Conservation (phyloP, 768 basidiomycete species). For the Trametes elegans region DNA sequence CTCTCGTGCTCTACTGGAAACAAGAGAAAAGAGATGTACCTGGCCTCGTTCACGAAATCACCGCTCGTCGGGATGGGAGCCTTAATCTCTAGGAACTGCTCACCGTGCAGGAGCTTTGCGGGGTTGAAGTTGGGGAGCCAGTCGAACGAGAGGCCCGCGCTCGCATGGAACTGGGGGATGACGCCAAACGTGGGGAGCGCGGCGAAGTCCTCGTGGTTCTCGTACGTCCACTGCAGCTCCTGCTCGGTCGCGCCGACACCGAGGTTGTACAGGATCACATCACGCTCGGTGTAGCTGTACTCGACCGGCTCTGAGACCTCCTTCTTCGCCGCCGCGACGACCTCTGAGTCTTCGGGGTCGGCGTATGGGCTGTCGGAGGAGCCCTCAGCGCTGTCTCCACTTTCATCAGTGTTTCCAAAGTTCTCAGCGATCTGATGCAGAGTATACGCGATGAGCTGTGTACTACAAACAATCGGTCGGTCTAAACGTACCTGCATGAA, state of each 20-base stretch:
- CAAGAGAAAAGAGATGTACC: conserved; percentile 39
- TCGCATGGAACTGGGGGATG: conserved; percentile 84
- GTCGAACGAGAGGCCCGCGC: conserved; percentile 64
- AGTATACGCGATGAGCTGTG: not conserved
- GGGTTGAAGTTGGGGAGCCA: conserved; percentile 96
- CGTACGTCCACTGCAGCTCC: conserved; percentile 90
- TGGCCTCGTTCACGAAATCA: conserved; percentile 69
- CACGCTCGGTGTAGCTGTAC: conserved; percentile 81
- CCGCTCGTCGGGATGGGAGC: conserved; percentile 84
- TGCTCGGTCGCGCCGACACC: conserved; percentile 92
- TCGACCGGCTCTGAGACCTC: conserved; percentile 48
- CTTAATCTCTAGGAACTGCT: conserved; percentile 90
- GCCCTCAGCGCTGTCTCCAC: conserved; percentile 16
- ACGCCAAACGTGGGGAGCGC: conserved; percentile 95
- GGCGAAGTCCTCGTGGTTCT: conserved; percentile 82
- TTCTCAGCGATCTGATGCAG: conserved; percentile 53
- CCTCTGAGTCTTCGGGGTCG: conserved; percentile 78
- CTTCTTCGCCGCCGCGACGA: conserved; percentile 83
- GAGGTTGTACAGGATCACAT: conserved; percentile 93
- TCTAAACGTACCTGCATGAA: conserved; percentile 58
- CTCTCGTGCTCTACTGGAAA: not conserved
- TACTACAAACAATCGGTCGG: not conserved
- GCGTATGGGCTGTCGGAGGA: conserved; percentile 43
- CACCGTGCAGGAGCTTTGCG: conserved; percentile 95
- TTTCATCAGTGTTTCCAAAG: conserved; percentile 44